These are phyloP conservation scores for Cyclocybe aegerita DNA, from an alignment of 768 basidiomycete genomes.

Conservation along the genomic window DNA sequence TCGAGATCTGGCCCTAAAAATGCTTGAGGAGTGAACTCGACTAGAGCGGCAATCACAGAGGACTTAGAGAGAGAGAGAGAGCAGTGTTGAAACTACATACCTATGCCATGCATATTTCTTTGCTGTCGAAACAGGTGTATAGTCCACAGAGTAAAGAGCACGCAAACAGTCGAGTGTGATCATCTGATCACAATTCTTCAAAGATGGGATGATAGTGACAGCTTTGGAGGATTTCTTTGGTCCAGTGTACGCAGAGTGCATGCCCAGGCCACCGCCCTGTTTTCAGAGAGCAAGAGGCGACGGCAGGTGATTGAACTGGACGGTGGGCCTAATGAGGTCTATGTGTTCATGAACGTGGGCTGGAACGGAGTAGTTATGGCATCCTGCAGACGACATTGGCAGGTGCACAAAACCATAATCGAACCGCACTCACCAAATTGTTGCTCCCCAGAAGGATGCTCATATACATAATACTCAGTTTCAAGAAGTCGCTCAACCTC, in stretches of 20 bases:
- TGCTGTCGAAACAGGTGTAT: constrained; percentile 23
- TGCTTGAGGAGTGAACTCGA: constrained; percentile 26
- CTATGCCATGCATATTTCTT: constrained; percentile 28
- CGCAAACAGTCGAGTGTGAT: constrained; percentile 30
- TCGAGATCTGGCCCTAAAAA: constrained; percentile 24
- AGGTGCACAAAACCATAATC: not conserved
- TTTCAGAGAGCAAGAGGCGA: constrained; percentile 21
- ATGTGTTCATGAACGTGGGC: constrained; percentile 41
- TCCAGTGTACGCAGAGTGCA: constrained; percentile 17
- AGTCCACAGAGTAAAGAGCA: constrained; percentile 24
- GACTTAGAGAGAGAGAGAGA: not conserved
- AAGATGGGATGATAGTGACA: constrained; percentile 20
- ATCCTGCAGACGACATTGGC: constrained; percentile 23
- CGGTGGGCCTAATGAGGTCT: constrained; percentile 40
- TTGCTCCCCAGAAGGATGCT: constrained; percentile 35
- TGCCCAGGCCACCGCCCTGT: constrained; percentile 20
- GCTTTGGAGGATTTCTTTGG: constrained; percentile 24
- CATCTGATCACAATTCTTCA: constrained; percentile 23
- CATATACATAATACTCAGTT: constrained; percentile 46
- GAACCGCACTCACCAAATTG: constrained; percentile 32
- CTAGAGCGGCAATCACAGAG: constrained; percentile 2
- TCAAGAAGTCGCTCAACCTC: constrained; percentile 42
- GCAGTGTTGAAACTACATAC: constrained; percentile 7
- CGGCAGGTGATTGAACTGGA: constrained; percentile 36
- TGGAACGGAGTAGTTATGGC: constrained; percentile 39